phyloP scores from a whole-genome alignment of 2,329 filamentous ascomycete genomes.

The Beauveria sp. region DNA sequence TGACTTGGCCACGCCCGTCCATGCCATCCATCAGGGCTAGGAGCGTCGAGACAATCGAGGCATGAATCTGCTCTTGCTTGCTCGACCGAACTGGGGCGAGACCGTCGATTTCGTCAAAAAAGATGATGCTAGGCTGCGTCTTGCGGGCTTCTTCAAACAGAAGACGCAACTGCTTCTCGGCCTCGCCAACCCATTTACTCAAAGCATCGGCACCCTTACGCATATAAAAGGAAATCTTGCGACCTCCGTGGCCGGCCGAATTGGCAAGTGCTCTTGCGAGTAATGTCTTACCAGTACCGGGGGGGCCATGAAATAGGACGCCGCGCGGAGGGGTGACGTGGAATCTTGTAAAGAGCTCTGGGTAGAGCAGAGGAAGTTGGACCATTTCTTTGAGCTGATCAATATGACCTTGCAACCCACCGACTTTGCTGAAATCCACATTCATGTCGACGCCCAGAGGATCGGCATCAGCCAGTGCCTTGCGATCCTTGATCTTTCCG shows the following conservation, averaged over 20 bases:
- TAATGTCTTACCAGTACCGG: conserved; percentile 96
- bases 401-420: conserved; percentile 86
- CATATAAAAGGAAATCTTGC: conserved; percentile 99
- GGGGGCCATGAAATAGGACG: conserved; percentile 93
- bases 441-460: conserved; percentile 87
- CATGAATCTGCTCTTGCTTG: conserved; percentile 98
- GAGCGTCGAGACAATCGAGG: conserved; percentile 93
- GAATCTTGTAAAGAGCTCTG: conserved; percentile 85
- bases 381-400: conserved; percentile 99
- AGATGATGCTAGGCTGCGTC: conserved; percentile 97
- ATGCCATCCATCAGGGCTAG: conserved; percentile 94
- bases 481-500: conserved; percentile 88
- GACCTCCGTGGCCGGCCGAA: conserved; percentile 78
- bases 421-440: conserved; percentile 90
- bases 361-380: conserved; percentile 84
- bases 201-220: conserved; percentile 95
- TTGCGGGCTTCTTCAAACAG: conserved; percentile 94
- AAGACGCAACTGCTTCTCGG: conserved; percentile 86
- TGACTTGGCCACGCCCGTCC: conserved; percentile 96
- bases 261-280: conserved; percentile 88
- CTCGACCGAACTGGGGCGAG: conserved; percentile 92
- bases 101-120: conserved; percentile 98
- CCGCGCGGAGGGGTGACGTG: conserved; percentile 90
- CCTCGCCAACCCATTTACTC: conserved; percentile 98
- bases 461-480: conserved; percentile 86